These are phyloP conservation scores for Talaromyces sp. DNA, from an alignment of 2,329 filamentous ascomycete species.

Conservation along the genomic window DNA sequence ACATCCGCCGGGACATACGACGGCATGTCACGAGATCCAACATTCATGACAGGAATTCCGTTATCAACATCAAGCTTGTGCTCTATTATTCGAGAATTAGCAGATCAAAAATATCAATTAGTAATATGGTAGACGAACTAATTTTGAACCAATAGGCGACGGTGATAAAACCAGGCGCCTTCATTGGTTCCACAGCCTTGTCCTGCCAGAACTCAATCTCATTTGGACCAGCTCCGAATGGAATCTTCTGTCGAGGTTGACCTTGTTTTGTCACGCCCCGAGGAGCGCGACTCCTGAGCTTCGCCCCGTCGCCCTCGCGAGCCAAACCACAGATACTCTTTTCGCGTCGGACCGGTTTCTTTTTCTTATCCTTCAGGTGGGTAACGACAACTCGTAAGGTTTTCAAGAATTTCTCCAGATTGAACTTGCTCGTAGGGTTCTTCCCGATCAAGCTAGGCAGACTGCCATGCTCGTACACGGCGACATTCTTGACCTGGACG, in stretches of 20 bases:
- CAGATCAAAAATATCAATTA: background rate
- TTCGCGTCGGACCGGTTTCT: slow-evolving; percentile 40
- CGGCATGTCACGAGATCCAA: slow-evolving; percentile 55
- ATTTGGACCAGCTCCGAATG: slow-evolving; percentile 48
- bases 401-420: slow-evolving; percentile 45
- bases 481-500: slow-evolving; percentile 59
- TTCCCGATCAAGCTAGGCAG: background rate
- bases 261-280: background rate
- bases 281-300: slow-evolving; percentile 24
- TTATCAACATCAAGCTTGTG: slow-evolving; percentile 34
- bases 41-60: slow-evolving; percentile 60
- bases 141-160: slow-evolving; percentile 1
- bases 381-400: slow-evolving; percentile 40
- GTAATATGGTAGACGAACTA: background rate
- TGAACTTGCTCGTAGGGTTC: background rate
- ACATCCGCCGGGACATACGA: slow-evolving; percentile 64
- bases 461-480: slow-evolving; percentile 52
- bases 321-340: slow-evolving; percentile 51
- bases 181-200: slow-evolving; percentile 22
- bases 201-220: slow-evolving; percentile 54
- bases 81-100: slow-evolving; percentile 25
- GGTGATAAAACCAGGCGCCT: slow-evolving; percentile 5
- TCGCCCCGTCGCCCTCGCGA: slow-evolving; percentile 34
- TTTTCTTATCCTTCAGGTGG: slow-evolving; percentile 40
- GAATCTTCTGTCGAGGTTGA: slow-evolving; percentile 31